Percentiles rank a stretch among this genome's conserved stretches.
phyloP scores from a whole-genome alignment of 192 early-diverging fungal species.

The Entomortierella chlamydospora region DNA sequence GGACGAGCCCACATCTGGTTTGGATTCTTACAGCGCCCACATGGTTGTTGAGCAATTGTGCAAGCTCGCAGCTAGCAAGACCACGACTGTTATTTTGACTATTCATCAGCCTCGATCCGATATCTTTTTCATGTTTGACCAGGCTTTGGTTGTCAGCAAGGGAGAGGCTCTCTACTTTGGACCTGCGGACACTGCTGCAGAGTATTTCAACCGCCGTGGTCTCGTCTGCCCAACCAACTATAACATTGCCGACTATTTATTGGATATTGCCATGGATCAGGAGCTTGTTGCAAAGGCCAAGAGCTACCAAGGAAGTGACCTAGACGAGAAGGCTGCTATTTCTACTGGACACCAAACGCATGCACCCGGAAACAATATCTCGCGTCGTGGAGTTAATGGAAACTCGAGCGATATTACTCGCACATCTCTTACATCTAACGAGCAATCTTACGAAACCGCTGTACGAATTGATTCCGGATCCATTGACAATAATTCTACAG shows the following conservation, averaged over 20 bases:
- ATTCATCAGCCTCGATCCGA: constrained; percentile 65
- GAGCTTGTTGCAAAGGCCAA: constrained; percentile 19
- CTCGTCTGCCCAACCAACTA: constrained; percentile 50
- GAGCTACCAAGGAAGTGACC: constrained; percentile 1
- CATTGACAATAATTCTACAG: constrained; percentile 1
- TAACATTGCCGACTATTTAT: constrained; percentile 57
- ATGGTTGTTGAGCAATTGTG: constrained; percentile 75
- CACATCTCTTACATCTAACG: background rate
- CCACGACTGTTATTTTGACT: constrained; percentile 62
- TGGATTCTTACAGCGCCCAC: constrained; percentile 77
- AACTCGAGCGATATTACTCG: constrained; percentile 4
- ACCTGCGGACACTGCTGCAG: constrained; percentile 32
- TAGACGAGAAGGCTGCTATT: constrained; percentile 22
- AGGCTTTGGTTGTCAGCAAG: constrained; percentile 49
- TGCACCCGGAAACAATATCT: constrained; percentile 4
- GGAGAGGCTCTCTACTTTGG: constrained; percentile 59
- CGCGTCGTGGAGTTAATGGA: constrained; percentile 1
- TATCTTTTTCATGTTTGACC: constrained; percentile 62
- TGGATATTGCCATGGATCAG: constrained; percentile 48
- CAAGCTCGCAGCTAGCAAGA: constrained; percentile 57
- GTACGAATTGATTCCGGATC: constrained; percentile 19
- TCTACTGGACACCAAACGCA: constrained; percentile 3
- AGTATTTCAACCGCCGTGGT: constrained; percentile 53
- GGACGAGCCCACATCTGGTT: constrained; percentile 89
- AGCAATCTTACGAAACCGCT: constrained; percentile 12